These are phyloP conservation scores for Allium sativum DNA, from an alignment of 106 monocot species.

Conservation along the genomic window DNA sequence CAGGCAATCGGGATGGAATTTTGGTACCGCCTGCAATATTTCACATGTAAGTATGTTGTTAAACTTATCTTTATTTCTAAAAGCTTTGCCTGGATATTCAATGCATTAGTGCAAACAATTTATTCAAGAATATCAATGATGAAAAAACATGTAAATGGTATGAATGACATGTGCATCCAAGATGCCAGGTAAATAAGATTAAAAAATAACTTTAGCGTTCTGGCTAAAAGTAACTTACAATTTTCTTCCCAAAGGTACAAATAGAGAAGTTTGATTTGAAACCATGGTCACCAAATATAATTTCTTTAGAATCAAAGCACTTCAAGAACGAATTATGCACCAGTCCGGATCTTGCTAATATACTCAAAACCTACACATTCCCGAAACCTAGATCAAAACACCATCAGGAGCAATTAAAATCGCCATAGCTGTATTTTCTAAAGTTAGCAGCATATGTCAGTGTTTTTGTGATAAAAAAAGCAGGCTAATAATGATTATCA, in stretches of 20 bases:
- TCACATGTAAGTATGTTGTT: constrained; percentile 4
- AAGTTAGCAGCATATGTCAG: too few relatives aligned
- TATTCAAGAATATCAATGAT: too few relatives aligned
- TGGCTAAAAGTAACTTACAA: constrained; percentile 37
- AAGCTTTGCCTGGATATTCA: constrained; percentile 7
- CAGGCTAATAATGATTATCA: too few relatives aligned
- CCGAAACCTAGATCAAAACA: constrained; percentile 87
- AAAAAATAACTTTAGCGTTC: too few relatives aligned
- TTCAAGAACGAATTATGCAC: constrained; percentile 80
- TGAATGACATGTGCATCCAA: too few relatives aligned
- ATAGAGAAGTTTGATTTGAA: constrained; percentile 56
- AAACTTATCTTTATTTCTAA: constrained; percentile 6
- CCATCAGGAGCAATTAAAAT: constrained; percentile 94
- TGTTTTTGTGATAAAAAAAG: too few relatives aligned
- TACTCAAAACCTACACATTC: constrained; percentile 71
- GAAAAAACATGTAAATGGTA: too few relatives aligned
- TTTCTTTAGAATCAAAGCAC: constrained; percentile 78
- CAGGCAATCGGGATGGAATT: constrained; percentile 3
- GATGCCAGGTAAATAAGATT: too few relatives aligned
- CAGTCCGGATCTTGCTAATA: constrained; percentile 71
- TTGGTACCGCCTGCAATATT: neutral
- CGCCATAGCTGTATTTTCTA: too few relatives aligned
- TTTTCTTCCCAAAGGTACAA: constrained; percentile 61
- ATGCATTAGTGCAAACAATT: neutral
- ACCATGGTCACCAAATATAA: constrained; percentile 81